Evolutionary conservation across 495 filamentous ascomycete genomes (phyloP).

Genomic region (Xylaria flabelliformis): DNA sequence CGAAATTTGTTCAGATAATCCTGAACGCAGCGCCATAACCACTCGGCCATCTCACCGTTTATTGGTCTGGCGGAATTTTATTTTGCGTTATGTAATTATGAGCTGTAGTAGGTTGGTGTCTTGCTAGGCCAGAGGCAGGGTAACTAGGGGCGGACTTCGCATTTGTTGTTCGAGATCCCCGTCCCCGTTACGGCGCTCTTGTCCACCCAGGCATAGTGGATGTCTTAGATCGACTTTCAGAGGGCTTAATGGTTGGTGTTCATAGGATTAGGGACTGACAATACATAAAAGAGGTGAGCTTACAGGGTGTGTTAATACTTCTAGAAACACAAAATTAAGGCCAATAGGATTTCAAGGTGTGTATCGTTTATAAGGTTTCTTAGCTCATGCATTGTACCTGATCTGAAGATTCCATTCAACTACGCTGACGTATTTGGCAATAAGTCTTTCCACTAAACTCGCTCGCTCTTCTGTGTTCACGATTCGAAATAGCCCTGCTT

Average conservation of each 20-base stretch:
- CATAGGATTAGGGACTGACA: too few species aligned
- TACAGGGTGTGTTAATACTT: too few species aligned
- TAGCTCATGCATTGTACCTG: background rate
- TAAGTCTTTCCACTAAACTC: background rate
- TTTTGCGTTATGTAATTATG: background rate
- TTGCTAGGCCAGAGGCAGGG: background rate
- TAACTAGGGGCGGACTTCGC: background rate
- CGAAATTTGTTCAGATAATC: conserved; percentile 29
- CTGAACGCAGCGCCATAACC: conserved; percentile 31
- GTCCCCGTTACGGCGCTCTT: background rate
- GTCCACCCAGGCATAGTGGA: background rate
- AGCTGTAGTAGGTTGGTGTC: background rate
- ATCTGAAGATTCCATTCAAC: background rate
- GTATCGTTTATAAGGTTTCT: too few species aligned
- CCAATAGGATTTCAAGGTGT: too few species aligned
- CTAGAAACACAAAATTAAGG: too few species aligned
- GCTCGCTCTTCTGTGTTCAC: background rate
- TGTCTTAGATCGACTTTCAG: background rate
- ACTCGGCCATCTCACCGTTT: conserved; percentile 27
- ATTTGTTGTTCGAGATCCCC: background rate
- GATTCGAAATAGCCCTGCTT: background rate
- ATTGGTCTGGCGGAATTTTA: background rate
- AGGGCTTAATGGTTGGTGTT: background rate
- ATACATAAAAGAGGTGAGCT: too few species aligned
- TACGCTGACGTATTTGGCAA: background rate